phyloP scores from a whole-genome alignment of 768 basidiomycete genomes.

The Suillus placidus region DNA sequence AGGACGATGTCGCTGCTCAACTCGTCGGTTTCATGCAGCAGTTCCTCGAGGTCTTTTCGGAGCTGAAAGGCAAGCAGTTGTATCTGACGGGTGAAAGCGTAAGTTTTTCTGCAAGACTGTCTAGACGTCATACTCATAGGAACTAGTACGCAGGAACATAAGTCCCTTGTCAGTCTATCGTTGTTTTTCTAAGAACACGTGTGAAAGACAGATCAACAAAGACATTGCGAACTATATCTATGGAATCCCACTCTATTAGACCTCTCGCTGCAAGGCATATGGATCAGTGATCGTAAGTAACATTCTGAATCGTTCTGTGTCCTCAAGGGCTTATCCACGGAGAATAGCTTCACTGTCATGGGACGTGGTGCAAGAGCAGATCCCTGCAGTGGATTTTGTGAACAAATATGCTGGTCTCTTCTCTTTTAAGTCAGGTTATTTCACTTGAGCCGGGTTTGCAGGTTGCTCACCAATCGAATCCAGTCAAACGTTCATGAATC shows the following conservation, averaged over 20 bases:
- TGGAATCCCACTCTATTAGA: slow-evolving; percentile 52
- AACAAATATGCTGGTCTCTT: slow-evolving; percentile 73
- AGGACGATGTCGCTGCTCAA: slow-evolving; percentile 59
- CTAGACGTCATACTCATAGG: not conserved
- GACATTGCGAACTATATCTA: slow-evolving; percentile 80
- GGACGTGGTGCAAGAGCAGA: slow-evolving; percentile 66
- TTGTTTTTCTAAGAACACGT: not conserved
- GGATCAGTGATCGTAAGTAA: slow-evolving; percentile 69
- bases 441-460: not conserved
- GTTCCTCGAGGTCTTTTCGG: slow-evolving; percentile 73
- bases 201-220: slow-evolving; percentile 24
- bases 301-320: not conserved
- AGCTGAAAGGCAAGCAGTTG: slow-evolving; percentile 72
- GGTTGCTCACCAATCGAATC: not conserved
- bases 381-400: slow-evolving; percentile 75
- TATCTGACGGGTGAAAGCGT: slow-evolving; percentile 79
- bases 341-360: slow-evolving; percentile 57
- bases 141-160: slow-evolving; percentile 74
- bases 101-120: slow-evolving; percentile 27
- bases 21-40: slow-evolving; percentile 66
- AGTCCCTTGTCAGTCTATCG: slow-evolving; percentile 49
- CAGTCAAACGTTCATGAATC: slow-evolving; percentile 62
- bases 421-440: slow-evolving; percentile 60
- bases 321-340: not conserved
- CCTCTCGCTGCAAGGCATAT: slow-evolving; percentile 67